Base-by-base conservation (phyloP, 1,284 basidiomycete species). In the Schizophyllum amplum region DNA sequence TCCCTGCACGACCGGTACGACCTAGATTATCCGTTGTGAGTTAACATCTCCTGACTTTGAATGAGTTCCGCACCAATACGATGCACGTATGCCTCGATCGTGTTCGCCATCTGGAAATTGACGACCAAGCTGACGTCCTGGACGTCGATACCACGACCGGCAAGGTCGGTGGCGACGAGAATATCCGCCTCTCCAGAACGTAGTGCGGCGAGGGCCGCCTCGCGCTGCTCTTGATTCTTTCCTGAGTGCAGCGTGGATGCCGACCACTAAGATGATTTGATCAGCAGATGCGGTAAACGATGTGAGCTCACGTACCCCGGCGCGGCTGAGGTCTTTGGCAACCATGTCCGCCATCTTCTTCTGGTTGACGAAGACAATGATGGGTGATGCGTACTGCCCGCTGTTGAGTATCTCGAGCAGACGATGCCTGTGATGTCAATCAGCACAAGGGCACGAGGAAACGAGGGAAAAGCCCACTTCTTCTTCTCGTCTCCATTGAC, bases 341-440 rank as follows among this genome's bases (percentile, higher is more conserved):
- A 99, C 90, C 84, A 92, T 89, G 68, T 99, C 96, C 51, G 95
- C 96, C 5, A 92, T 95, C 79, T 96, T 96, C 80, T 98, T 99
- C 73, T 98, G 95, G 72, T 98, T 99, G 77, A 98, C 94, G 73
- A 99, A 99, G 13, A 96, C 91, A 63, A 99, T 99, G 67, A 99
- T 98, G 1, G 97, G 97, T 24, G 96, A 85, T 24, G 84, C 72
- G 71, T 88, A 92, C 56, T 82, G 78, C 47, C 84, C 86, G 60
- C 83, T 87, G 73, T 94, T 92, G 68, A 99, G 85, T 64, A 98
- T 92, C 64, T 98, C 92, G 66, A 96, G 72, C 67, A 99, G 72
- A 33, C 87, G 82, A 61, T 86, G 82, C 68, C 91, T 94, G 65
- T 21, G 59, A 52, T 54, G 20, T 22, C 11, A 46, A 59, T 57